Conservation (phyloP, 2,329 filamentous ascomycete genomes). For the Neofusicoccum cordaticola region DNA sequence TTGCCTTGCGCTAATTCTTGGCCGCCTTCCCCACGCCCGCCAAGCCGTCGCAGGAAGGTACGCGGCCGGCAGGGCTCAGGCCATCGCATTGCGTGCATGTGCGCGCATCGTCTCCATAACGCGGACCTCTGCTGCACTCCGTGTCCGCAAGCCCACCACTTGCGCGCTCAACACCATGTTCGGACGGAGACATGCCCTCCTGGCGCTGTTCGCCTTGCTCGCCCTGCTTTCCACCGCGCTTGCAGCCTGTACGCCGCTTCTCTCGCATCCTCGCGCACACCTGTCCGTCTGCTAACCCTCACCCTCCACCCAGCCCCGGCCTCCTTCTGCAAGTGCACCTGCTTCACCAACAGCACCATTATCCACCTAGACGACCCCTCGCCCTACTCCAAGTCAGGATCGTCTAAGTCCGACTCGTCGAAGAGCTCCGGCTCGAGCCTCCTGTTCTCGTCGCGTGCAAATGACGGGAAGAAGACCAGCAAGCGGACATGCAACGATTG, state of each 20-base stretch:
- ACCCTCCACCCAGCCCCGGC: slow-evolving; percentile 44
- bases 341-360: slow-evolving; percentile 65
- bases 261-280: background rate
- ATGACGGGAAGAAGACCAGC: background rate
- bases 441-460: background rate
- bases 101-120: slow-evolving; percentile 7
- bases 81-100: background rate
- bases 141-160: background rate
- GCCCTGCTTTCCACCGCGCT: slow-evolving; percentile 38
- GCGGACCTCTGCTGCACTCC: background rate
- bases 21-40: slow-evolving; percentile 1
- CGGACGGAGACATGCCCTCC: background rate
- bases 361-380: slow-evolving; percentile 57
- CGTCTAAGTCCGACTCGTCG: background rate
- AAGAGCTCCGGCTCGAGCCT: background rate
- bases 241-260: slow-evolving; percentile 42
- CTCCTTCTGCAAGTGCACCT: slow-evolving; percentile 71
- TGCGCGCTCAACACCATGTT: slow-evolving; percentile 2
- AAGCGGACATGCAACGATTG: slow-evolving; percentile 61
- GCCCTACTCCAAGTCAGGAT: slow-evolving; percentile 19
- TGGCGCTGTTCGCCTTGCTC: slow-evolving; percentile 22
- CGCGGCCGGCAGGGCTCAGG: slow-evolving; percentile 1
- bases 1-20: background rate
- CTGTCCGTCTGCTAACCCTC: background rate
- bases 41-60: slow-evolving; percentile 10